Conservation (phyloP, 148 eudicot genomes). For the Nepenthes gracilis region DNA sequence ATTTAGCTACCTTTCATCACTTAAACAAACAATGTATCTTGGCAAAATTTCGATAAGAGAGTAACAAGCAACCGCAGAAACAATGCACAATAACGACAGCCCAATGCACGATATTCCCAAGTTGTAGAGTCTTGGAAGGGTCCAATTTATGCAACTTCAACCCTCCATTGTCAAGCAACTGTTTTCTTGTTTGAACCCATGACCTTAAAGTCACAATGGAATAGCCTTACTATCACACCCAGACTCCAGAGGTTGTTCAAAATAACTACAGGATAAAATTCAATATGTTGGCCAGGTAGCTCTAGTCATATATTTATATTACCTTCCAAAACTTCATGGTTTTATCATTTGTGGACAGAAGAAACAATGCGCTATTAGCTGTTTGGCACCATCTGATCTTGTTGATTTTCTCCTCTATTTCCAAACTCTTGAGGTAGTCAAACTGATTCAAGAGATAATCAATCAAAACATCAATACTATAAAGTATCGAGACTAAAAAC, state of each 20-base stretch:
- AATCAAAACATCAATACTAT: background rate
- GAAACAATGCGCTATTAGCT: constrained; percentile 86
- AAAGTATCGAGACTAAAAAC: background rate
- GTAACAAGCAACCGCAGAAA: too few species aligned
- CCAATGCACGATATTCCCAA: too few species aligned
- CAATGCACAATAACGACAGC: too few species aligned
- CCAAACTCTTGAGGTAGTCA: constrained; percentile 98
- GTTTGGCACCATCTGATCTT: constrained; percentile 98
- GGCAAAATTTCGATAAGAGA: too few species aligned
- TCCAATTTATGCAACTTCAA: too few species aligned
- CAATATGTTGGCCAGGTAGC: background rate
- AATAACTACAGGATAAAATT: background rate
- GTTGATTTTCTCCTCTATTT: constrained; percentile 99
- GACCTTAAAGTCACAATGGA: too few species aligned
- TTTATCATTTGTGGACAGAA: constrained; percentile 92
- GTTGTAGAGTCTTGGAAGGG: too few species aligned
- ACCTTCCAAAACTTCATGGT: constrained; percentile 99
- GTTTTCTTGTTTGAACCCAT: too few species aligned
- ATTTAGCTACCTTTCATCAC: too few species aligned
- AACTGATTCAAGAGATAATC: constrained; percentile 43
- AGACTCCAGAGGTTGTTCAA: background rate
- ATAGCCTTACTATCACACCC: too few species aligned
- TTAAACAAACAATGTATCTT: too few species aligned
- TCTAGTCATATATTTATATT: background rate
- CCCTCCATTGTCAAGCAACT: too few species aligned